phyloP scores from a whole-genome alignment of 2,329 filamentous ascomycete species.

The Cyphellophora europaea region DNA sequence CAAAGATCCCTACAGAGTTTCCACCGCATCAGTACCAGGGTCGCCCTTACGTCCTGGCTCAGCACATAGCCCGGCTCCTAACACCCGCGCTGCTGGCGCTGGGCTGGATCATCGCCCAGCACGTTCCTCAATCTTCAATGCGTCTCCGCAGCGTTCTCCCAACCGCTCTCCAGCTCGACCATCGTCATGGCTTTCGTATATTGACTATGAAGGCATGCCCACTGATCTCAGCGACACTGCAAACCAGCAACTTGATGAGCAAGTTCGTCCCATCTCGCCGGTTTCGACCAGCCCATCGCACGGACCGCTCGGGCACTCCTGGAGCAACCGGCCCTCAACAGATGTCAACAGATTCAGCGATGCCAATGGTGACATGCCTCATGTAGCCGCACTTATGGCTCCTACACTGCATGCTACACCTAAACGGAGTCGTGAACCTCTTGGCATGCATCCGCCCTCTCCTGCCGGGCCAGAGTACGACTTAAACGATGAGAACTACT shows the following conservation, averaged over 20 bases:
- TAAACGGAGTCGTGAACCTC: constrained; percentile 26
- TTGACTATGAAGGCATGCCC: constrained; percentile 18
- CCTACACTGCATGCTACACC: constrained; percentile 8
- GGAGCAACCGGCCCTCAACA: constrained; percentile 5
- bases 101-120: constrained; percentile 17
- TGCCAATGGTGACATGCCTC: constrained; percentile 1
- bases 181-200: constrained; percentile 18
- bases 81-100: constrained; percentile 14
- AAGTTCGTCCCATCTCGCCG: constrained; percentile 16
- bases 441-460: constrained; percentile 37
- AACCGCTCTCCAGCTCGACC: constrained; percentile 8
- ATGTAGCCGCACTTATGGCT: constrained; percentile 5
- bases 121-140: constrained; percentile 12
- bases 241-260: constrained; percentile 10
- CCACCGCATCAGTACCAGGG: constrained; percentile 16
- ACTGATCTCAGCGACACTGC: constrained; percentile 12
- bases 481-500: constrained; percentile 1
- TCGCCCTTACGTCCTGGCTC: constrained; percentile 25
- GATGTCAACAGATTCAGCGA: neutral
- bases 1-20: constrained; percentile 19
- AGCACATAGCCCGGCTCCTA: constrained; percentile 18
- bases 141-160: neutral
- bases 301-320: constrained; percentile 1
- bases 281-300: constrained; percentile 12
- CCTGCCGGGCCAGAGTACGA: constrained; percentile 22